A percentile compares a stretch with the other conserved stretches of the same genome.
Conservation (phyloP, 176 grass and related monocot species). For the Cocos nucifera region DNA sequence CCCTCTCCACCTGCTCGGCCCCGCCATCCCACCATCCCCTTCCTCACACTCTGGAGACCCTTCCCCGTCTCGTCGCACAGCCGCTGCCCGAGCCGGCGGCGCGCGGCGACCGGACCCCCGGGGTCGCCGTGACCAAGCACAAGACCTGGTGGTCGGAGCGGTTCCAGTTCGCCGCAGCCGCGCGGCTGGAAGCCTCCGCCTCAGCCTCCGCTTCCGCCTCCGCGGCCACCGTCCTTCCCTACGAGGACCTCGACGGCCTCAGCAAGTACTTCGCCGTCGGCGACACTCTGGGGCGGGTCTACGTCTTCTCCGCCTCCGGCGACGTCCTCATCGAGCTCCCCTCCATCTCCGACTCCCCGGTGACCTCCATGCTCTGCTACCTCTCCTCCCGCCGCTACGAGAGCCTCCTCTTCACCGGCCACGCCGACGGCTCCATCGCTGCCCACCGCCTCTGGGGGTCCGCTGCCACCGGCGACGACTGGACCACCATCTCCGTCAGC, state of each 20-base stretch:
- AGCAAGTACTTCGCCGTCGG: slow-evolving; percentile 86
- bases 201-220: slow-evolving; percentile 46
- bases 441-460: slow-evolving; percentile 61
- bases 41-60: background rate
- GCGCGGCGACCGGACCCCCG: slow-evolving; percentile 8
- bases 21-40: slow-evolving; percentile 27
- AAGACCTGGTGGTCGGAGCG: slow-evolving; percentile 65
- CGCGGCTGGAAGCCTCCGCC: slow-evolving; percentile 38
- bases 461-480: slow-evolving; percentile 55
- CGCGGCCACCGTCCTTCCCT: slow-evolving; percentile 38
- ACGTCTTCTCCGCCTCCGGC: slow-evolving; percentile 62
- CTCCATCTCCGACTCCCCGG: slow-evolving; percentile 31
- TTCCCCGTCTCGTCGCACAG: background rate
- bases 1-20: slow-evolving; percentile 11
- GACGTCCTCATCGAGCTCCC: slow-evolving; percentile 67
- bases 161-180: slow-evolving; percentile 59
- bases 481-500: slow-evolving; percentile 45
- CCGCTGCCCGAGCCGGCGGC: background rate
- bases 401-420: slow-evolving; percentile 64
- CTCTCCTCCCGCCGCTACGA: slow-evolving; percentile 47
- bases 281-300: slow-evolving; percentile 65
- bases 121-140: slow-evolving; percentile 53
- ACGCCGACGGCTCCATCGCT: slow-evolving; percentile 60
- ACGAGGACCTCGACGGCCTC: slow-evolving; percentile 53
- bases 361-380: slow-evolving; percentile 66